Conservation (phyloP, 495 filamentous ascomycete genomes). For the Neurospora terricola region DNA sequence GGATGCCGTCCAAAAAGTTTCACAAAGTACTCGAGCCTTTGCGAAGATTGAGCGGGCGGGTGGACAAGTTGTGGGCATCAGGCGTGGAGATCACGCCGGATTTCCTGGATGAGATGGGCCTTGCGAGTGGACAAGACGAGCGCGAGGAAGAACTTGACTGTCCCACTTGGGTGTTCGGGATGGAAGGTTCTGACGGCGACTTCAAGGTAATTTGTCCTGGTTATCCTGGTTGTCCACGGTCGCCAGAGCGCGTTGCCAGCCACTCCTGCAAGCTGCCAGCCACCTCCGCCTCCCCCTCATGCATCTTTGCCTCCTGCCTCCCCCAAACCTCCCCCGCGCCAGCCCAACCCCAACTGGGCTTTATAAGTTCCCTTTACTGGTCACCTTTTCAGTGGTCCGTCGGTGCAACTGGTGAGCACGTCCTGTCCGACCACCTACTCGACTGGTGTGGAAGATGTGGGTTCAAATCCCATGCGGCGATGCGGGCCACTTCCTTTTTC, state of each 20-base stretch:
- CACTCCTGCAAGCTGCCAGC: not conserved
- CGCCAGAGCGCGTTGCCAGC: not conserved
- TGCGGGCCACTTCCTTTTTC: not conserved
- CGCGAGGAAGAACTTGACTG: constrained; percentile 53
- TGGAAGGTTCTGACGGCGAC: not conserved
- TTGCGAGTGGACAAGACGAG: constrained; percentile 62
- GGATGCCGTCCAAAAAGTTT: not conserved
- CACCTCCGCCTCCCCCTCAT: not conserved
- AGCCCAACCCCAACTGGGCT: not conserved
- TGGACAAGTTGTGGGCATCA: not conserved
- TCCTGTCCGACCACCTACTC: not conserved
- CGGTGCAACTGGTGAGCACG: not conserved
- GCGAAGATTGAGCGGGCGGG: not conserved
- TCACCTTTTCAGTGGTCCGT: not conserved
- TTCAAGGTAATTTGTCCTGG: not conserved
- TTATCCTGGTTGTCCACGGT: not conserved
- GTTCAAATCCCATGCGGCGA: not conserved
- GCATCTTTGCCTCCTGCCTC: no score
- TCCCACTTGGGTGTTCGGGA: constrained; percentile 8
- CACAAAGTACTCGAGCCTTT: not conserved
- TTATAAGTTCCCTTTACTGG: not conserved
- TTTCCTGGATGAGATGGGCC: constrained; percentile 8
- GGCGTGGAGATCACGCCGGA: not conserved
- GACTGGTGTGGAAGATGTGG: not conserved
- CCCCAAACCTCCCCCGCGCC: not conserved